Evolutionary conservation across 768 basidiomycete genomes (phyloP), one percentile per base, ranked within the genome.

Genomic region (Serendipita vermifera): DNA sequence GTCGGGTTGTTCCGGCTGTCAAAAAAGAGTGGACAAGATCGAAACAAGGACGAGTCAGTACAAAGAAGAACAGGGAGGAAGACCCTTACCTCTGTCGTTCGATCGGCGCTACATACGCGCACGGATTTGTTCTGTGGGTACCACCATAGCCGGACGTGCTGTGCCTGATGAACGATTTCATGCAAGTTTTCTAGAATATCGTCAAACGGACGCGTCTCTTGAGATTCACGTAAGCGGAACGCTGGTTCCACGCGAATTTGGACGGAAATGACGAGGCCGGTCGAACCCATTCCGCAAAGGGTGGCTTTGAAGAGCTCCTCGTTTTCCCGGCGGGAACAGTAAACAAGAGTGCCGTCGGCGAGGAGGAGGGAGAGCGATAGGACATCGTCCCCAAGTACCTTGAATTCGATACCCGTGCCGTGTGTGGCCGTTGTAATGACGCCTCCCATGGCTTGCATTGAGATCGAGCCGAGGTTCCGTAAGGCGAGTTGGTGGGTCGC

Each of bases 101-200:
- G 77, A 69, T 88, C 77, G 31, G 83, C 76, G 60, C 80, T 73
- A 64, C 82, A 85, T 53, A 86, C 77, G 33, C 87, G 78, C 48
- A 94, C 74, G 32, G 70, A 69, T 57, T 83, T 82, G 13, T 80
- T 76, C 48, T 85, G 81, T 2, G 93, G 91, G 70, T 83, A 94
- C 93, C 93, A 99, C 88, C 89, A 96, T 15, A 91, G 75, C 15
- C 91, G 76, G n/a, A 88, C 86, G 66, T 96, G 90, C 68, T 99
- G 80, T 2, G 87, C 82, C n/a, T 80, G 72, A 51, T 62, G 64
- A 27, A 75, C 79, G 51, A 87, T 65, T 2, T 66, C 58, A 57
- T 85, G 78, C n/a, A 89, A 64, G 55, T 74, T 69, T 27, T 68
- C 62, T 55, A 87, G 64, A 60, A 80, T 77, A n/a, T 79, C 71